A percentile compares a stretch with the other conserved stretches of the same genome.
These are phyloP conservation scores for Chaetomiaceae sp. DNA, from an alignment of 2,329 filamentous ascomycete genomes.

Conservation along the genomic window DNA sequence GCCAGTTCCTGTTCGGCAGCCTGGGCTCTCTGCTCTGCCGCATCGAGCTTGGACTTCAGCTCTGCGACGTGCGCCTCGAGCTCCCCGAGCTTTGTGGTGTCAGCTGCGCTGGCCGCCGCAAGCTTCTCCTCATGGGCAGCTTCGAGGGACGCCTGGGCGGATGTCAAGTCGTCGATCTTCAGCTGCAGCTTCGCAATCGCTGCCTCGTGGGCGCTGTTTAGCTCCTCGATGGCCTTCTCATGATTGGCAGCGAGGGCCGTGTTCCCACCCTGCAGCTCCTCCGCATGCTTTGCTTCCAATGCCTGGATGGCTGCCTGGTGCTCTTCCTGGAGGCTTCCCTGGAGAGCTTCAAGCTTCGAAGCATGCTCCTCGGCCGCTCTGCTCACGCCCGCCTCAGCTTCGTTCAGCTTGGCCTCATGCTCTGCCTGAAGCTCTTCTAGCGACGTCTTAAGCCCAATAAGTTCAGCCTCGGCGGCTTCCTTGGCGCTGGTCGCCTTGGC, in stretches of 20 bases:
- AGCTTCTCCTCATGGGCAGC: slow-evolving; percentile 39
- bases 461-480: slow-evolving; percentile 42
- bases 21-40: slow-evolving; percentile 41
- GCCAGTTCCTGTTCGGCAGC: slow-evolving; percentile 40
- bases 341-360: slow-evolving; percentile 44
- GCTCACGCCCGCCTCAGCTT: slow-evolving; percentile 32
- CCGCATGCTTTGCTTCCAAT: slow-evolving; percentile 48
- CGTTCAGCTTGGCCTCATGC: slow-evolving; percentile 33
- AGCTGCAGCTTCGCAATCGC: slow-evolving; percentile 45
- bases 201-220: slow-evolving; percentile 46
- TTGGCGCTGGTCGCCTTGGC: slow-evolving; percentile 43
- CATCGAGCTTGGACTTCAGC: slow-evolving; percentile 43
- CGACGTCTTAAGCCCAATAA: slow-evolving; percentile 43
- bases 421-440: slow-evolving; percentile 42
- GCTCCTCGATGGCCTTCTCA: slow-evolving; percentile 43
- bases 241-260: slow-evolving; percentile 40
- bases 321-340: slow-evolving; percentile 43
- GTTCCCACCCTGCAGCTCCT: slow-evolving; percentile 43
- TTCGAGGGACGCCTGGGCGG: slow-evolving; percentile 41
- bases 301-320: slow-evolving; percentile 44
- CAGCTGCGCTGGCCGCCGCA: slow-evolving; percentile 40
- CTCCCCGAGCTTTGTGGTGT: slow-evolving; percentile 39
- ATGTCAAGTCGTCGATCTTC: slow-evolving; percentile 48
- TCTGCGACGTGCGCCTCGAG: slow-evolving; percentile 48
- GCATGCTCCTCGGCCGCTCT: slow-evolving; percentile 43